phyloP scores from a whole-genome alignment of 345 rosid genomes.

The Rhodamnia argentea region DNA sequence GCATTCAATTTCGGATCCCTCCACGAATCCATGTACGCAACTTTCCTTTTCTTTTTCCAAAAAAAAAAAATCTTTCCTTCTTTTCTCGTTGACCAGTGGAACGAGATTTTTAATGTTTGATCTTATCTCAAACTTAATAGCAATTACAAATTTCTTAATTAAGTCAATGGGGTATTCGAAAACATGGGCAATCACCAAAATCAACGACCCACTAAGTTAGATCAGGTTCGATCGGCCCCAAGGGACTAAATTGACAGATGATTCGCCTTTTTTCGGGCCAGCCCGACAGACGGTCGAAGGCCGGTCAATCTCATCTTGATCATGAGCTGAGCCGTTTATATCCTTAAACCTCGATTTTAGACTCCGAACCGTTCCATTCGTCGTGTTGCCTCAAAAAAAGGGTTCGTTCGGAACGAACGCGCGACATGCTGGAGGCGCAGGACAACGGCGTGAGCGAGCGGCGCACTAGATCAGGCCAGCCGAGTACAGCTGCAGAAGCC shows the following conservation, averaged over 20 bases:
- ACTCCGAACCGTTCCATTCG: background rate
- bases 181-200: background rate
- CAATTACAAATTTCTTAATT: background rate
- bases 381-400: fast-evolving
- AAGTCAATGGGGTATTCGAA: background rate
- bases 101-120: background rate
- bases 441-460: background rate
- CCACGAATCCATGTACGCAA: background rate
- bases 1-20: background rate
- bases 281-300: fast-evolving
- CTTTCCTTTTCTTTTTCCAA: no score
- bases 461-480: background rate
- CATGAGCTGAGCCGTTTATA: background rate
- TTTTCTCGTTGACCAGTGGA: background rate
- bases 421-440: background rate
- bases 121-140: background rate
- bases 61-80: no score
- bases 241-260: background rate
- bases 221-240: background rate
- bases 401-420: background rate
- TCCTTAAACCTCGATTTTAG: background rate
- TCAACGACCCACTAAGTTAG: no score
- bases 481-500: background rate
- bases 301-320: background rate
- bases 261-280: background rate